A percentile compares a stretch with the other conserved stretches of the same genome.
Evolutionary conservation across 768 basidiomycete species (phyloP).

Genomic region (Ephemerocybe angulata): DNA sequence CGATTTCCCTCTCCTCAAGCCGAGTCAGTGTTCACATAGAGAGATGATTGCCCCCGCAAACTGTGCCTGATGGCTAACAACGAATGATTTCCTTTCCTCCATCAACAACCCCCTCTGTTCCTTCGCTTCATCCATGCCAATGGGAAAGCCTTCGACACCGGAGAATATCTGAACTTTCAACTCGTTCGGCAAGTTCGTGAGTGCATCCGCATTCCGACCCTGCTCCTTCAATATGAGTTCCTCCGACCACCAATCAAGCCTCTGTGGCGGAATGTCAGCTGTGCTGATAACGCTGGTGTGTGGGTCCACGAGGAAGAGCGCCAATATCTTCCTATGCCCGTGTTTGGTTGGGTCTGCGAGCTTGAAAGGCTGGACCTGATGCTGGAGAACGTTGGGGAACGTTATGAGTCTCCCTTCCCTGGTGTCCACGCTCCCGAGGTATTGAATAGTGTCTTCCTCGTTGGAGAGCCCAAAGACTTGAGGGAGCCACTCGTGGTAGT

Average conservation of each 20-base stretch:
- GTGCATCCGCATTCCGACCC: neutral
- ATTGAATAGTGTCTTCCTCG: constrained; percentile 13
- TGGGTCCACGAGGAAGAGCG: constrained; percentile 36
- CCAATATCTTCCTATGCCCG: constrained; percentile 39
- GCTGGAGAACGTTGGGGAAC: constrained; percentile 37
- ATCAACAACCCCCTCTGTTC: constrained; percentile 25
- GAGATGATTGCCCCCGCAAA: neutral
- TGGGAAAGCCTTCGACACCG: constrained; percentile 23
- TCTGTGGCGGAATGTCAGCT: constrained; percentile 24
- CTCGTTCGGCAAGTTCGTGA: constrained; percentile 22
- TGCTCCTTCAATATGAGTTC: neutral
- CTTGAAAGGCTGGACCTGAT: constrained; percentile 32
- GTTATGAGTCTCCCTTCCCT: constrained; percentile 26
- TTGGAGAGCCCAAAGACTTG: neutral
- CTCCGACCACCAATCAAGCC: constrained; percentile 25
- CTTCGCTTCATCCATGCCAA: constrained; percentile 26
- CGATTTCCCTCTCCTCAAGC: too few species aligned
- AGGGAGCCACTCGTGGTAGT: constrained; percentile 19
- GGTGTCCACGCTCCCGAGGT: constrained; percentile 26
- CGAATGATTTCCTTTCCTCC: constrained; percentile 27
- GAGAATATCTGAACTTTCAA: constrained; percentile 19
- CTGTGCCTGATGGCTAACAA: constrained; percentile 9
- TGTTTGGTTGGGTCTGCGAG: constrained; percentile 32
- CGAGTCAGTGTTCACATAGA: neutral
- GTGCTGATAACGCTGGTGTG: constrained; percentile 22